phyloP scores from a whole-genome alignment of 1,284 basidiomycete genomes.

The Tilletia setariae region DNA sequence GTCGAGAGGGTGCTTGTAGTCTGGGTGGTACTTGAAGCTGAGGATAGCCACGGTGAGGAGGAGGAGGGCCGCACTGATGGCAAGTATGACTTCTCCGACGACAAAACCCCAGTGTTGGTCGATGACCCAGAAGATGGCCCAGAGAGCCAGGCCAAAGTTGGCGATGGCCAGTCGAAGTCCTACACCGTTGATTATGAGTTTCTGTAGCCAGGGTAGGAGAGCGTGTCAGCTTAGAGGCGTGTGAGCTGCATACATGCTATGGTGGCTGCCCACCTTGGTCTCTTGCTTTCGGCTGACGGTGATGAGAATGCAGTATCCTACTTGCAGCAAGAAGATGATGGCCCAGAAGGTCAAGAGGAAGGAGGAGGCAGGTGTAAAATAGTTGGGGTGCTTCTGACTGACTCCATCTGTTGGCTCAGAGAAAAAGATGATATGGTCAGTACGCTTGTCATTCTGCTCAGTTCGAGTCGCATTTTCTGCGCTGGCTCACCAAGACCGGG shows the following conservation, averaged over 20 bases:
- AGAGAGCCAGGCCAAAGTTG: conserved; percentile 76
- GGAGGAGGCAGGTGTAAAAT: conserved; percentile 68
- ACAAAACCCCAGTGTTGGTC: conserved; percentile 37
- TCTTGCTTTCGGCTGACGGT: conserved; percentile 69
- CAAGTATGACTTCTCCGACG: conserved; percentile 35
- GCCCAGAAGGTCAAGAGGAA: conserved; percentile 68
- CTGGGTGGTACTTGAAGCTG: conserved; percentile 45
- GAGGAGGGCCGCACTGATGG: conserved; percentile 34
- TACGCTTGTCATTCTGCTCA: no score
- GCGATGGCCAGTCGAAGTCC: conserved; percentile 73
- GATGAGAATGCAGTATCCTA: conserved; percentile 76
- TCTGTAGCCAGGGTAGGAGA: conserved; percentile 10
- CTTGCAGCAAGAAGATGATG: conserved; percentile 59
- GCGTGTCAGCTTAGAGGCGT: no score
- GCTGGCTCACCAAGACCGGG: not conserved
- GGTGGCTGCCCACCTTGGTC: conserved; percentile 65
- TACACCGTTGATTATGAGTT: conserved; percentile 61
- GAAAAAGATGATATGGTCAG: no score
- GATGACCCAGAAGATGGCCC: conserved; percentile 75
- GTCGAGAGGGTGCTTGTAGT: conserved; percentile 57
- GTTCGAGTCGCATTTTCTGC: no score
- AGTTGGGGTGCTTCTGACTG: conserved; percentile 64
- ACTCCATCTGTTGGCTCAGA: conserved; percentile 58
- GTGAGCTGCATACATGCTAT: no score
- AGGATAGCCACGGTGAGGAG: conserved; percentile 40